Evolutionary conservation across 805 yeast species (phyloP).

Genomic region (Hanseniaspora vineae): DNA sequence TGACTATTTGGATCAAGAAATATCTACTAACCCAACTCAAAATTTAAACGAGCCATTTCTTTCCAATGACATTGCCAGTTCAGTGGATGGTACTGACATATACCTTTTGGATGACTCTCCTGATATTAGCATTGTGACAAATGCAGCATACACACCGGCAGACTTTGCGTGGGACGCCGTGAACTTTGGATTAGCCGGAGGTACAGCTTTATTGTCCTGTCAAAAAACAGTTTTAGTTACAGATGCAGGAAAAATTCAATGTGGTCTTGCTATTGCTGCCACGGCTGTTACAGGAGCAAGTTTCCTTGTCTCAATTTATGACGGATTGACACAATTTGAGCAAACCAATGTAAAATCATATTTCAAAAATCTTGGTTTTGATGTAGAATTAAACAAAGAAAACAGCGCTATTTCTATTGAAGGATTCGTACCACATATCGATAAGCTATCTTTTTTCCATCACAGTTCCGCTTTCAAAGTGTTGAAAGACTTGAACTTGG

Average conservation of each 20-base stretch:
- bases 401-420: too few species aligned
- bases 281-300: background rate
- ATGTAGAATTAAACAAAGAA: background rate
- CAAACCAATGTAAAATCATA: background rate
- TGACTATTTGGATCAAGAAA: too few species aligned
- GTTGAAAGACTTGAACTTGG: background rate
- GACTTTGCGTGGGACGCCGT: background rate
- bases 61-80: background rate
- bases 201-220: background rate
- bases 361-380: background rate
- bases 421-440: too few species aligned
- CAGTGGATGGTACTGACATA: background rate
- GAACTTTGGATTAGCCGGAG: background rate
- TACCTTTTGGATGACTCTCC: background rate
- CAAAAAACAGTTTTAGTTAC: background rate
- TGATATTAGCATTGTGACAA: background rate
- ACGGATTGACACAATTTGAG: background rate
- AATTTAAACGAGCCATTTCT: too few species aligned
- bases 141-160: background rate
- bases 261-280: background rate
- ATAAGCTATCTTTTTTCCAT: background rate
- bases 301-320: background rate
- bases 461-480: background rate
- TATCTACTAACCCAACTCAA: too few species aligned
- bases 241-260: background rate